Conservation (phyloP, 1,139 yeast genomes). For the Debaryomyces sp. region DNA sequence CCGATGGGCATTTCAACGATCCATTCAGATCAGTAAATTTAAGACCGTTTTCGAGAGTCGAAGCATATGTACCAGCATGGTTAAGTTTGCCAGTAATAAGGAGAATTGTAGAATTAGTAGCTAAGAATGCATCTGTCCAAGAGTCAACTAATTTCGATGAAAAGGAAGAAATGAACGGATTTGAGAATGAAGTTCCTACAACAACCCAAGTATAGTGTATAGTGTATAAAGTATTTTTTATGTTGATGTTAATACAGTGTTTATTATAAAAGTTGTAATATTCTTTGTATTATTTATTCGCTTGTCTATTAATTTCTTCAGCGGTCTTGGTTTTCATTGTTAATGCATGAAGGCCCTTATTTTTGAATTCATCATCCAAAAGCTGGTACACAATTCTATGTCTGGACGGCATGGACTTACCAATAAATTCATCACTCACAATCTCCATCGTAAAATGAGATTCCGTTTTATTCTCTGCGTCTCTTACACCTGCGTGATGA, state of each 20-base stretch:
- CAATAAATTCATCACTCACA: slow-evolving; percentile 70
- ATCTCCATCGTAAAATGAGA: slow-evolving; percentile 80
- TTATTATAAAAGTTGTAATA: slow-evolving; percentile 6
- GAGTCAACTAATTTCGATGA: slow-evolving; percentile 25
- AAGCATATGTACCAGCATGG: slow-evolving; percentile 97
- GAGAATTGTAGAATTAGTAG: slow-evolving; percentile 86
- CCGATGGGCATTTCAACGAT: slow-evolving; percentile 84
- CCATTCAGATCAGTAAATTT: slow-evolving; percentile 86
- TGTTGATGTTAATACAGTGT: slow-evolving; percentile 6
- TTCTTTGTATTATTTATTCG: background rate
- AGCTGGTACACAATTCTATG: slow-evolving; percentile 76
- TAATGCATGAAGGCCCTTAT: slow-evolving; percentile 82
- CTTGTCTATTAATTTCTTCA: slow-evolving; percentile 50
- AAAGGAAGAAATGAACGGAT: slow-evolving; percentile 14
- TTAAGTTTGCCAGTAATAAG: slow-evolving; percentile 86
- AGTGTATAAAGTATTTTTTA: slow-evolving; percentile 1
- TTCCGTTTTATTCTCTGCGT: slow-evolving; percentile 73
- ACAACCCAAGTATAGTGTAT: slow-evolving; percentile 1
- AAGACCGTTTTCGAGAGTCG: slow-evolving; percentile 85
- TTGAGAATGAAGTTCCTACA: slow-evolving; percentile 5
- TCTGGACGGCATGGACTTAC: slow-evolving; percentile 70
- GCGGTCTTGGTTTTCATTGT: slow-evolving; percentile 85
- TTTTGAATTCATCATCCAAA: slow-evolving; percentile 70
- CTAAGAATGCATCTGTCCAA: slow-evolving; percentile 68
- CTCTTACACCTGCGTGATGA: slow-evolving; percentile 83